Base-by-base conservation (phyloP, 371 early-diverging fungal genomes). In the Rhizopus delemar region DNA sequence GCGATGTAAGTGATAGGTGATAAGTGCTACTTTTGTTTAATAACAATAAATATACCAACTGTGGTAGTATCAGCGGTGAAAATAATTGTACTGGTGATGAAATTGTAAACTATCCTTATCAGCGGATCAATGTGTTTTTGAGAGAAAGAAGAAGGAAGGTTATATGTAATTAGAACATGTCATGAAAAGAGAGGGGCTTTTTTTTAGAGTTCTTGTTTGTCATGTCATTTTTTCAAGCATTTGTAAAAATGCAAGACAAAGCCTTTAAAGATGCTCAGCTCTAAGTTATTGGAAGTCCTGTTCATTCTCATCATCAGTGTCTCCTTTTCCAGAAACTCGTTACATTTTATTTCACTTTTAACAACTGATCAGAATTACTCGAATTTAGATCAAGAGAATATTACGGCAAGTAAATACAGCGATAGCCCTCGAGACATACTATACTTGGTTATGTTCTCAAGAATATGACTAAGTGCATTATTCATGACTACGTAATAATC, bases 381-480 rank as follows among this genome's bases (percentile, higher is more conserved):
- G 59, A 56, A 59, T 56, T 51, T 3, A 53, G 53, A 29, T 58
- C 36, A 43, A 46, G 51, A 46, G 51, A 64, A 41, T 58, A 63
- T 43, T 38, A 32, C 38, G 56, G 38, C 46, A 66, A 57, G 58
- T 57, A 59, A 6, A 35, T 53, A 43, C 51, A 68, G 15, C 51
- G 56, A 35, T 63, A 63, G 22, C 60, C 60, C 22, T 34, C 57
- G 52, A 55, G 52, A 57, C 22, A 57, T 15, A 8, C 56, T 53
- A 43, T 60, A 63, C 15, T 63, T 57, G 34, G 33, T 16, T 9
- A 63, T 57, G 48, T 63, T 41, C 3, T 46, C 48, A 8, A 54
- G 7, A n/a, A 2, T 63, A 22, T 63, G 58, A 11, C 60, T 68
- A 43, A 55, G 68, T 28, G 57, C 58, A n/a, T 57, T 60, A 54